Evolutionary conservation across 2,329 filamentous ascomycete species (phyloP).

Genomic region (Geoglossum cookeanum): DNA sequence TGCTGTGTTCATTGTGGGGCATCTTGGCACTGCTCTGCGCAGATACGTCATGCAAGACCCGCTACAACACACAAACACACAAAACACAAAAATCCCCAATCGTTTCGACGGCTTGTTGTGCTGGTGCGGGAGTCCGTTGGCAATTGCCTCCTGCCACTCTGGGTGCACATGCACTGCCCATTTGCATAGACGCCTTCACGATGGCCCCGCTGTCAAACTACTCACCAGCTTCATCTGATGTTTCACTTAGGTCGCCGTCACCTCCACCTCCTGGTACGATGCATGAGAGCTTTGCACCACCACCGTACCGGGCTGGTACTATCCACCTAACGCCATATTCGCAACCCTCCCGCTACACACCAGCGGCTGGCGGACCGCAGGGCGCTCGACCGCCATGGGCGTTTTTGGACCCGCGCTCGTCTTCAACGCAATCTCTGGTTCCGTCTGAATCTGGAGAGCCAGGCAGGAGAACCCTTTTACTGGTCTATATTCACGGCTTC

Average conservation of each 20-base stretch:
- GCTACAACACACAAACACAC: too few species aligned
- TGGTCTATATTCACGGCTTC: conserved; percentile 81
- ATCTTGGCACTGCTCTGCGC: too few species aligned
- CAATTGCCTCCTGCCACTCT: neutral
- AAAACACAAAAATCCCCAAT: too few species aligned
- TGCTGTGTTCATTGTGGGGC: too few species aligned
- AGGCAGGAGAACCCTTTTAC: conserved; percentile 36
- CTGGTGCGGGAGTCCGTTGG: neutral
- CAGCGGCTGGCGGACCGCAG: neutral
- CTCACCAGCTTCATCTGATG: neutral
- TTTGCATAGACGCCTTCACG: neutral
- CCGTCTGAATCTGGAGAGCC: neutral
- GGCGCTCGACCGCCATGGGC: neutral
- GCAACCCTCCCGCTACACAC: neutral
- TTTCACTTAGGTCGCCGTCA: neutral
- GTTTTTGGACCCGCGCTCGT: neutral
- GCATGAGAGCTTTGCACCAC: neutral
- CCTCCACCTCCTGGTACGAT: neutral
- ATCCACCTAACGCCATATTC: conserved; percentile 1
- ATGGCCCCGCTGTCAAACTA: neutral
- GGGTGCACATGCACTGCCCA: too few species aligned
- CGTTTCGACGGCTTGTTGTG: too few species aligned
- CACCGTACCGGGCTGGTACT: neutral
- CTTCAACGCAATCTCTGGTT: neutral
- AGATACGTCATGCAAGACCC: too few species aligned